These are phyloP conservation scores for Pythium chondricola DNA, from an alignment of 352 stramenopile species.

Conservation along the genomic window DNA sequence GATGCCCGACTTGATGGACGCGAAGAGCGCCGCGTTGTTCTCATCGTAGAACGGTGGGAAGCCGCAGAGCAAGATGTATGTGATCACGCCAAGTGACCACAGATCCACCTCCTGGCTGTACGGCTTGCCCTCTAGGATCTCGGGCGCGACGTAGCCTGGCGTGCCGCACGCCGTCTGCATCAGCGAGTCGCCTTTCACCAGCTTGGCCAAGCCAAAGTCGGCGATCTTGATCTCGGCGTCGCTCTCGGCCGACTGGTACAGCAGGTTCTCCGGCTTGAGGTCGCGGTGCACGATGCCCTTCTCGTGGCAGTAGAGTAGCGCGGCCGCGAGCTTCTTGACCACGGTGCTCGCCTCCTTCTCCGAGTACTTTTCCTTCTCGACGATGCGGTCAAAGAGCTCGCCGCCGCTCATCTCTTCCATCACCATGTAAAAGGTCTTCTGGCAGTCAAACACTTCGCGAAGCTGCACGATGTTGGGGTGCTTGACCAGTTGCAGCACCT, in stretches of 20 bases:
- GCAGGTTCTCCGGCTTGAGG: slow-evolving; percentile 86
- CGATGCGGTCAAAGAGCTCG: slow-evolving; percentile 91
- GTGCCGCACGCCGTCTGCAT: slow-evolving; percentile 95
- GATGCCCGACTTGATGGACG: slow-evolving; percentile 82
- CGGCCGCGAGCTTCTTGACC: slow-evolving; percentile 80
- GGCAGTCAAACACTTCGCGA: slow-evolving; percentile 84
- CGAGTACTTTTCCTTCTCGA: slow-evolving; percentile 89
- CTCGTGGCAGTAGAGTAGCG: slow-evolving; percentile 85
- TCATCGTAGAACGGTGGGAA: slow-evolving; percentile 96
- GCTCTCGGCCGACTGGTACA: slow-evolving; percentile 83
- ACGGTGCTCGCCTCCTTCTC: slow-evolving; percentile 82
- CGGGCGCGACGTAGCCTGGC: slow-evolving; percentile 94
- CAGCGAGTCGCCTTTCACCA: slow-evolving; percentile 89
- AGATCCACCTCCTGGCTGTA: slow-evolving; percentile 95
- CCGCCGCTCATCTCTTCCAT: slow-evolving; percentile 89
- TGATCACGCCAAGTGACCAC: slow-evolving; percentile 96
- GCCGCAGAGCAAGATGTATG: slow-evolving; percentile 92
- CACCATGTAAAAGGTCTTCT: slow-evolving; percentile 90
- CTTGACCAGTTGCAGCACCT: slow-evolving; percentile 76
- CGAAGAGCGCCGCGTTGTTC: slow-evolving; percentile 86
- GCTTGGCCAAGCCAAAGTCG: slow-evolving; percentile 89
- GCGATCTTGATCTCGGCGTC: slow-evolving; percentile 92
- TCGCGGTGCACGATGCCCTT: slow-evolving; percentile 89
- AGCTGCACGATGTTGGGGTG: slow-evolving; percentile 87
- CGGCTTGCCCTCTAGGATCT: slow-evolving; percentile 91